phyloP scores from a whole-genome alignment of 208 protist genomes.

The Acanthamoeba quina region DNA sequence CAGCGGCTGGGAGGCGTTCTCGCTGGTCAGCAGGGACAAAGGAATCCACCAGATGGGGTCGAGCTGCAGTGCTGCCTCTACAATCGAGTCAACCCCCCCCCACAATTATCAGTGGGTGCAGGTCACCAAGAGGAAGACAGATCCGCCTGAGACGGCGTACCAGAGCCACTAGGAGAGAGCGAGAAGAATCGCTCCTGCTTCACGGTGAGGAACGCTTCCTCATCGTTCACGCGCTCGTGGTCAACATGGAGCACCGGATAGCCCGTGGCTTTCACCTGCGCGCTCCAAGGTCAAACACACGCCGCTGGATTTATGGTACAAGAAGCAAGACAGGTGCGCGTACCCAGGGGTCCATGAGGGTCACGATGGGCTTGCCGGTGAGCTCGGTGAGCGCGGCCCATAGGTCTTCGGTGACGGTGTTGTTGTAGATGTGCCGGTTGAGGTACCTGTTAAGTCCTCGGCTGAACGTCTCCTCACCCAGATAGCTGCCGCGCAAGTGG shows the following conservation, averaged over 20 bases:
- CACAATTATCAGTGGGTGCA: too few species aligned
- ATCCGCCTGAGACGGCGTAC: neutral
- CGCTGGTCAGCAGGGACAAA: conserved; percentile 53
- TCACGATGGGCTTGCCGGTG: conserved; percentile 28
- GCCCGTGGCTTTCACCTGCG: conserved; percentile 46
- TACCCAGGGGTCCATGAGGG: conserved; percentile 68
- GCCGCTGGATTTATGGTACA: neutral
- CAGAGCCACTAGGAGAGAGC: neutral
- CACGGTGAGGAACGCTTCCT: conserved; percentile 36
- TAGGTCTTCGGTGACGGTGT: conserved; percentile 92
- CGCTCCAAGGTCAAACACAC: neutral
- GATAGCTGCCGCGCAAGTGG: neutral
- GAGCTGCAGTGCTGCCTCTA: neutral
- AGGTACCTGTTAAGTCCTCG: conserved; percentile 94
- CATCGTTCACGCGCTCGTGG: neutral
- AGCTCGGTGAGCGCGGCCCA: conserved; percentile 18
- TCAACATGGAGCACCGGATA: conserved; percentile 45
- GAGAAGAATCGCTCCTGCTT: conserved; percentile 54
- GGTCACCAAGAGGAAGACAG: neutral
- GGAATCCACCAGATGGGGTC: conserved; percentile 60
- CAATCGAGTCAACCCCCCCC: neutral
- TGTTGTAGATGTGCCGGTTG: conserved; percentile 93
- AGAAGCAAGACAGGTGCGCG: neutral
- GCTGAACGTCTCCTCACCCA: conserved; percentile 92
- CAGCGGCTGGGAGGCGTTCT: conserved; percentile 6